Evolutionary conservation across 495 filamentous ascomycete species (phyloP).

Genomic region (Sordaria brevicollis): DNA sequence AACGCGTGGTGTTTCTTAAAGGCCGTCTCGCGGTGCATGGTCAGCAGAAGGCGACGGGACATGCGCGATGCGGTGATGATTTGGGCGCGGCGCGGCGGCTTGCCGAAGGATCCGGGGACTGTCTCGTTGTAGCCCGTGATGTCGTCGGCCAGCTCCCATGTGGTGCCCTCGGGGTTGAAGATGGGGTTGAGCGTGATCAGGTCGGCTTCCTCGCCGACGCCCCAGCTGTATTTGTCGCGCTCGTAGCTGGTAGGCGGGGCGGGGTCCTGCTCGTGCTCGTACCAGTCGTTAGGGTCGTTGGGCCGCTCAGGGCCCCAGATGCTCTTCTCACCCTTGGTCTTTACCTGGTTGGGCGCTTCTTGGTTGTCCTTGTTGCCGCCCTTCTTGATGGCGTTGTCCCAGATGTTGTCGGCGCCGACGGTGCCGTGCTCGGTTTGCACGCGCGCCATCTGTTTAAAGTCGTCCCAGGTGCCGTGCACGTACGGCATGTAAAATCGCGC

Average conservation of each 20-base stretch:
- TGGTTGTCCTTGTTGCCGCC: conserved; percentile 21
- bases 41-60: conserved; percentile 65
- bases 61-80: conserved; percentile 82
- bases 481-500: conserved; percentile 83
- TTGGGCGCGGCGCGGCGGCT: conserved; percentile 72
- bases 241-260: conserved; percentile 61
- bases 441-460: conserved; percentile 86
- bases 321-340: conserved; percentile 45
- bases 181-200: conserved; percentile 89
- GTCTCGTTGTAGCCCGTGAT: conserved; percentile 79
- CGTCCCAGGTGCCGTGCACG: conserved; percentile 82
- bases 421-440: conserved; percentile 81
- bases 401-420: conserved; percentile 61
- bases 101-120: conserved; percentile 25
- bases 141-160: conserved; percentile 79
- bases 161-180: conserved; percentile 81
- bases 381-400: conserved; percentile 29
- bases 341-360: conserved; percentile 12
- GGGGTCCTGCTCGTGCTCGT: conserved; percentile 58
- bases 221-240: conserved; percentile 77
- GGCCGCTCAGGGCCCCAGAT: conserved; percentile 83
- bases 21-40: conserved; percentile 84
- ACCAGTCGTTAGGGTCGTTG: conserved; percentile 49
- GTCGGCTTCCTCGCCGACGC: conserved; percentile 86
- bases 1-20: conserved; percentile 80